Base-by-base conservation (phyloP, 768 basidiomycete genomes). In the Sporobolomyces roseus region DNA sequence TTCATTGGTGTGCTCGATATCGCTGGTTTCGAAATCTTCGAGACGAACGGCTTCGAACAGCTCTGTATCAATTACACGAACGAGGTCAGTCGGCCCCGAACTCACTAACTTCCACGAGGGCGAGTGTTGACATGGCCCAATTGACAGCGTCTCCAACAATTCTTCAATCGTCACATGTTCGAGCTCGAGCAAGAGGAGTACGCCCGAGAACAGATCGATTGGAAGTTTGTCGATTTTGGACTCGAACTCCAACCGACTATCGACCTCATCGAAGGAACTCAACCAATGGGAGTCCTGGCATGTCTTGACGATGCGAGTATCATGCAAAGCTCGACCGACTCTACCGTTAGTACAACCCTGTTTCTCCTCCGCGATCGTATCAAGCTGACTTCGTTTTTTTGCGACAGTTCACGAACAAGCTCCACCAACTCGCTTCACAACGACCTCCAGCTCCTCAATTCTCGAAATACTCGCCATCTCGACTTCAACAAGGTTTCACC, bases 121-220 rank as follows among this genome's bases (percentile, higher is more conserved):
- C n/a, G n/a, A n/a, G 46, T 61, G 13, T 52, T 36, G 5, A 13
- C 27, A 1, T 33, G 19, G 3, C 52, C 14, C 19, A 41, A 41
- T 17, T 9, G 9, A 10, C 63, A 72, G 84, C 94, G 90, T 77
- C 84, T 98, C 13, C 94, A 97, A 78, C 94, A 97, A 79, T 91
- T 91, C 79, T 93, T 93, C 84, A 99, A 98, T 76, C 92, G 98
- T 79, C 96, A 98, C 78, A 98, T 98, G 96, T 98, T 99, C 79
- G 91, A 96, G 45, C 85, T 98, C 38, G 96, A 99, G 81, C 96
- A 99, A 77, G 96, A 99, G 78, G 96, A 99, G 78, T 98, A 99
- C 79, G 84, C 91, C 23, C 85, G 96, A 25, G 96, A 99, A 78
- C 87, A 87, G 25, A 99, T 99, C 79, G 87, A 93, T 63, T 99